phyloP scores from a whole-genome alignment of 768 basidiomycete species.

The Asterophora lycoperdoides region DNA sequence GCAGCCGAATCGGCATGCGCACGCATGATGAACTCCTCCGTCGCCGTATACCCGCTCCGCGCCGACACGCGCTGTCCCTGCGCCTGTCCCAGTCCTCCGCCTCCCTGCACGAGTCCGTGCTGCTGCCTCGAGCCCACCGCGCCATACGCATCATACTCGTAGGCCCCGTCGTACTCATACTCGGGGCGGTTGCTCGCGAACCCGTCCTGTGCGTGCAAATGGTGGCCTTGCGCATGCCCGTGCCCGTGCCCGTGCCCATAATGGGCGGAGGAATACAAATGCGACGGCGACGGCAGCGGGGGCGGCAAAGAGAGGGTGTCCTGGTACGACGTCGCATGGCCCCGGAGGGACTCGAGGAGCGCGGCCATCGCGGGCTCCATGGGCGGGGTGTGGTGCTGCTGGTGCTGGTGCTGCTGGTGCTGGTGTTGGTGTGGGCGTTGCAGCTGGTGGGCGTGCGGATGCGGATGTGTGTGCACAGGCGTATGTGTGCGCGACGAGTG shows the following conservation, averaged over 20 bases:
- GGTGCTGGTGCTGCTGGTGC: background rate
- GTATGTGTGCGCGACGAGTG: background rate
- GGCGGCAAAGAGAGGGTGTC: background rate
- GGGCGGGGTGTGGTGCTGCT: constrained; percentile 7
- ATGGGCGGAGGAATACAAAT: too few species aligned
- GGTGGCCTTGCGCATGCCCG: constrained; percentile 9
- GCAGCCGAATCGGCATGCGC: constrained; percentile 31
- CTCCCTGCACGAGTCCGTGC: too few species aligned
- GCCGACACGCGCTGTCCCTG: constrained; percentile 13
- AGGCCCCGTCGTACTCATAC: background rate
- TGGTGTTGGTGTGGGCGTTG: background rate
- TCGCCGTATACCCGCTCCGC: constrained; percentile 57
- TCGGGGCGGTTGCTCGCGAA: background rate
- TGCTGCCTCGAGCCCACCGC: too few species aligned
- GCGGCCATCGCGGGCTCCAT: constrained; percentile 37
- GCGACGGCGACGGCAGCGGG: background rate
- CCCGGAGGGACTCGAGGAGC: constrained; percentile 31
- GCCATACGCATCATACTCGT: too few species aligned
- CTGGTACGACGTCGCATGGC: constrained; percentile 5
- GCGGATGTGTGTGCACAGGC: background rate
- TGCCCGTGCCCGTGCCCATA: background rate
- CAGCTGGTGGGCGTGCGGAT: background rate
- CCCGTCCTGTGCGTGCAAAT: constrained; percentile 2
- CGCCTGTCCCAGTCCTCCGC: too few species aligned
- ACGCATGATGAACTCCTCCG: constrained; percentile 68